phyloP scores from a whole-genome alignment of 768 basidiomycete species.

The Rhodotorula graminis region DNA sequence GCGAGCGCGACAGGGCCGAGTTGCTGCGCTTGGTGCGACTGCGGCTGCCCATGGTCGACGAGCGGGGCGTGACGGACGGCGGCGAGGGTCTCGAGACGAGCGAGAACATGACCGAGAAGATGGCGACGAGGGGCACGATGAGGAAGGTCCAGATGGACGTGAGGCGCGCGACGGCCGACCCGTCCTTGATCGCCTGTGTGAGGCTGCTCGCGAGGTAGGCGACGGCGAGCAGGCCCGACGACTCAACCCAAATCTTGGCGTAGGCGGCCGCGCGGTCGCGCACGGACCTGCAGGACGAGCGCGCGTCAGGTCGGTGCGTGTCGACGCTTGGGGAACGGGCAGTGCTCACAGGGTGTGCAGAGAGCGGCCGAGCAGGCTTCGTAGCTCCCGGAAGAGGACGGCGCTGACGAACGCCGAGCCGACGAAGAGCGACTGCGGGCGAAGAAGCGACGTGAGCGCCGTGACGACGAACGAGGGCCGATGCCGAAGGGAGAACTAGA shows the following conservation, averaged over 20 bases:
- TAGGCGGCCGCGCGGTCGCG: background rate
- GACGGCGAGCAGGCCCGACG: conserved; percentile 1
- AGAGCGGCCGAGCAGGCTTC: background rate
- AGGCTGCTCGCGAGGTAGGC: background rate
- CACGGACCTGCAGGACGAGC: too few species aligned
- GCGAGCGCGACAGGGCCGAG: background rate
- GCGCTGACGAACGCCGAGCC: background rate
- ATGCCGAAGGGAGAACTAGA: too few species aligned
- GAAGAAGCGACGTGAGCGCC: background rate
- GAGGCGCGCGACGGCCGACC: background rate
- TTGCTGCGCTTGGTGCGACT: background rate
- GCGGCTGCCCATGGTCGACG: background rate
- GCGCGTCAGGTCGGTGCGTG: background rate
- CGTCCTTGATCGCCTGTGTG: background rate
- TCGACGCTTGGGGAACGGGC: background rate
- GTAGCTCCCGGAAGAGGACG: background rate
- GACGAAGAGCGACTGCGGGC: background rate
- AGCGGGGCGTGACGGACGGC: background rate
- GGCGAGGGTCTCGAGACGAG: background rate
- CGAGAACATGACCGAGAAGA: conserved; percentile 1
- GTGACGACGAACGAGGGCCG: too few species aligned
- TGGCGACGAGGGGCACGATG: background rate
- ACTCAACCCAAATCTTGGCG: background rate
- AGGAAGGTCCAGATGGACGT: background rate
- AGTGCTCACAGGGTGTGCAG: background rate